These are phyloP conservation scores for Lipomyces orientalis DNA, from an alignment of 805 yeast species.

Conservation along the genomic window DNA sequence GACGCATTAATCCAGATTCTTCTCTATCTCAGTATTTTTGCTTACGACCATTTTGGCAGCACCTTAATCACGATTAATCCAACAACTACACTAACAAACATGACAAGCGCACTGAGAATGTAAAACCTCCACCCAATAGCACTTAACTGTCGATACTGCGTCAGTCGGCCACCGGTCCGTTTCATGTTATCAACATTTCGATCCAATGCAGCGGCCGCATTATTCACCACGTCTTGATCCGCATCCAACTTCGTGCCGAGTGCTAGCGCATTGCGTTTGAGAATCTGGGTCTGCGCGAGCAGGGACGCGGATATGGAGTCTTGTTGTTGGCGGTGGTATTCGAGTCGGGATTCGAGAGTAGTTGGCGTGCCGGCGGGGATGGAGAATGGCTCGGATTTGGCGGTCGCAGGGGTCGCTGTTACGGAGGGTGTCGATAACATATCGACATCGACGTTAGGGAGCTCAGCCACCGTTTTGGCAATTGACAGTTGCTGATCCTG, in stretches of 20 bases:
- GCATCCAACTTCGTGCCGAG: slow-evolving; percentile 50
- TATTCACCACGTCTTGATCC: slow-evolving; percentile 46
- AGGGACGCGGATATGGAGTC: slow-evolving; percentile 57
- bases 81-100: slow-evolving; percentile 43
- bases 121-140: slow-evolving; percentile 52
- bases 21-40: neutral
- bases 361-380: slow-evolving; percentile 19
- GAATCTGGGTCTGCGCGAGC: slow-evolving; percentile 53
- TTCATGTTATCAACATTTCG: slow-evolving; percentile 46
- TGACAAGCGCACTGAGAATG: slow-evolving; percentile 46
- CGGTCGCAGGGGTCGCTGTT: neutral
- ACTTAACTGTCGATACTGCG: slow-evolving; percentile 44
- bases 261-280: slow-evolving; percentile 55
- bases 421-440: slow-evolving; percentile 14
- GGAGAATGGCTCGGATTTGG: neutral
- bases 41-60: slow-evolving; percentile 33
- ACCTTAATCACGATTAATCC: slow-evolving; percentile 47
- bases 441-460: slow-evolving; percentile 3
- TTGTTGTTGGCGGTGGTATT: slow-evolving; percentile 47
- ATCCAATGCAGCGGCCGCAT: slow-evolving; percentile 47
- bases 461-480: neutral
- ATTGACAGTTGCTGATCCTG: neutral
- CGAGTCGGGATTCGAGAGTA: slow-evolving; percentile 32
- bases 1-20: neutral
- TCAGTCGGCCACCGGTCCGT: slow-evolving; percentile 45